Base-by-base conservation (phyloP, 768 basidiomycete genomes). In the Trametes elegans region DNA sequence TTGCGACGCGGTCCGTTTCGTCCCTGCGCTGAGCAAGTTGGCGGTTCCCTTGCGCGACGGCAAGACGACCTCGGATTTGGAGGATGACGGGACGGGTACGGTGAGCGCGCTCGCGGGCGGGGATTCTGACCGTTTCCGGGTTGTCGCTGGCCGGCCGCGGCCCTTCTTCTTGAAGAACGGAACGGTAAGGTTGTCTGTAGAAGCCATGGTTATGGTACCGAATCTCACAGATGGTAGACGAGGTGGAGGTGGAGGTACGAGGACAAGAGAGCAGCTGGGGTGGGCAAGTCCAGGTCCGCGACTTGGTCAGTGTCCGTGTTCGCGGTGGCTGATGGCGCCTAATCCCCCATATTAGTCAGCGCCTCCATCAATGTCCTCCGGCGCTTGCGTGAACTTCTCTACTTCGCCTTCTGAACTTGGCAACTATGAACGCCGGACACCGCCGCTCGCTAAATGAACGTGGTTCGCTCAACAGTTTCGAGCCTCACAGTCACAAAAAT, bases 131-230 rank as follows among this genome's bases (percentile, higher is more conserved):
- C 93, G 81, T 64, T 88, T 87, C 32, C 95, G 82, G 3, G 79
- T 70, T 0, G 88, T 89, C 3, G 84, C 78, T 2, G 93, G 93
- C 1, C 93, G 80, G 3, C 85, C 78, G 62, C 86, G 88, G 35
- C 88, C 85, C 66, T 87, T 90, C 68, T 87, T 90, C 74, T 89
- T 96, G 74, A 96, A 92, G 73, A 97, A 94, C 3, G 91, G 85
- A 0, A 96, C 91, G 42, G 77, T 82, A 13, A 79, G 64, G 46
- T 69, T 66, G 23, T 59, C 44, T 43, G 71, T 42, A 19, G 57
- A 47, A 4, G 61, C 41, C 61, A 62, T 62, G 24, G 7, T 10
- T 13, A 8, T 7, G 9, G 29, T 13, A 13, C 21, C 16, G n/a
- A 16, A 23, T 5, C n/a, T 8, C 5, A 18, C 4, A 18, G n/a